Conservation (phyloP, 495 filamentous ascomycete genomes). For the Hypomontagnella submonticulosa region DNA sequence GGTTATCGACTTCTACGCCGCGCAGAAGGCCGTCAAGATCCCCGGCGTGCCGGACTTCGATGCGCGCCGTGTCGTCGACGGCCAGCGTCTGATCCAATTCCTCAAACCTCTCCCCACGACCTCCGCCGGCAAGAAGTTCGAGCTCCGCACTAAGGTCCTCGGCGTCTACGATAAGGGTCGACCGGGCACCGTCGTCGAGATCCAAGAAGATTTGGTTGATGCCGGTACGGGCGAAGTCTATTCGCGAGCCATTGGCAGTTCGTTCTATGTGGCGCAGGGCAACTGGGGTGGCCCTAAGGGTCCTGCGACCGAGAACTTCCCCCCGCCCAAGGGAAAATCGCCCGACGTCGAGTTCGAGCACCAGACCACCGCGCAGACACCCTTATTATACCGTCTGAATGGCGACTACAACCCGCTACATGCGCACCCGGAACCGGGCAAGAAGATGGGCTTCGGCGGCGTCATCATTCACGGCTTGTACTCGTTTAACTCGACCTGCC, state of each 20-base stretch:
- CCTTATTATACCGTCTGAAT: slow-evolving; percentile 83
- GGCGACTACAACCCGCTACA: slow-evolving; percentile 95
- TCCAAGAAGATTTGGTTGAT: slow-evolving; percentile 80
- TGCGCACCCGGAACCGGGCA: slow-evolving; percentile 81
- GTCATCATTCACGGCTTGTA: slow-evolving; percentile 89
- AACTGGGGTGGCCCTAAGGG: slow-evolving; percentile 93
- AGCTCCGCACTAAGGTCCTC: slow-evolving; percentile 80
- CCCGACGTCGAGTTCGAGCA: slow-evolving; percentile 79
- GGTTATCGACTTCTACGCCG: slow-evolving; percentile 86
- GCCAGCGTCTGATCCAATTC: slow-evolving; percentile 82
- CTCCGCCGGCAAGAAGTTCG: slow-evolving; percentile 76
- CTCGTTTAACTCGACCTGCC: slow-evolving; percentile 83
- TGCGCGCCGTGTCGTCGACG: slow-evolving; percentile 78
- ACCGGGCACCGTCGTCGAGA: slow-evolving; percentile 82
- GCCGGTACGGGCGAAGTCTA: slow-evolving; percentile 76
- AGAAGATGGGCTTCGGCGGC: slow-evolving; percentile 90
- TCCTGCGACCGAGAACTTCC: slow-evolving; percentile 77
- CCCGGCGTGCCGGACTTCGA: slow-evolving; percentile 84
- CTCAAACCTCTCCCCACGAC: slow-evolving; percentile 80
- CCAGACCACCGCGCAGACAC: slow-evolving; percentile 74
- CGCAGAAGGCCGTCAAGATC: slow-evolving; percentile 68
- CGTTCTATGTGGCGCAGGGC: slow-evolving; percentile 86
- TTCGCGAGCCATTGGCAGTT: slow-evolving; percentile 70
- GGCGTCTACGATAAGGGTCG: slow-evolving; percentile 95
- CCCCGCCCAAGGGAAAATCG: slow-evolving; percentile 74